Evolutionary conservation across 2,329 filamentous ascomycete species (phyloP).

Genomic region (Diaporthe ampelina): DNA sequence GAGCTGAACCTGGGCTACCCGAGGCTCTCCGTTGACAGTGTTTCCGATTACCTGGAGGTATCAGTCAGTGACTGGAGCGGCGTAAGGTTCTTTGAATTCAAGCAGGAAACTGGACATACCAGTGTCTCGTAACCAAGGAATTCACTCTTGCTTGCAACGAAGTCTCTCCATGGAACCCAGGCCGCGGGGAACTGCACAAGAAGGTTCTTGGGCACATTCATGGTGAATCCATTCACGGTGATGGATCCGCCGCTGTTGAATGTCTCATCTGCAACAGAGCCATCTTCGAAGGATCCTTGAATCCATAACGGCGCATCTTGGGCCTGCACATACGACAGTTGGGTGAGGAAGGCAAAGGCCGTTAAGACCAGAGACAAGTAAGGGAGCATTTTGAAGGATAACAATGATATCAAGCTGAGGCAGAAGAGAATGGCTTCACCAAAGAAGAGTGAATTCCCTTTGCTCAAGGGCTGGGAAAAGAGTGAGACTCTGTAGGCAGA

Average conservation of each 20-base stretch:
- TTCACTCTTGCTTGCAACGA: constrained; percentile 49
- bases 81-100: background rate
- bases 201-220: constrained; percentile 63
- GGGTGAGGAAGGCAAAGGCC: constrained; percentile 1
- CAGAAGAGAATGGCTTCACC: background rate
- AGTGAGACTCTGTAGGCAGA: background rate
- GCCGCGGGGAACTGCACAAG: constrained; percentile 63
- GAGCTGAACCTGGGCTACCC: constrained; percentile 52
- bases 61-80: background rate
- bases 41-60: constrained; percentile 53
- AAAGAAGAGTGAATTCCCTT: background rate
- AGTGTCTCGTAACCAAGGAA: constrained; percentile 54
- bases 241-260: constrained; percentile 63
- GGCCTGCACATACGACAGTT: background rate
- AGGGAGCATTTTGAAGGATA: background rate
- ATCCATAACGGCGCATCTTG: constrained; percentile 51
- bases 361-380: background rate
- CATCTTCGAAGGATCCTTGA: constrained; percentile 52
- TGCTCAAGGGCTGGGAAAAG: background rate
- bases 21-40: constrained; percentile 50
- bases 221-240: constrained; percentile 58
- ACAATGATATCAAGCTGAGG: no score
- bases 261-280: constrained; percentile 49
- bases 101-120: constrained; percentile 43
- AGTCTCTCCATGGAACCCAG: constrained; percentile 59